These are phyloP conservation scores for Protomyces inundatus DNA, from an alignment of 1,139 yeast species.

Conservation along the genomic window DNA sequence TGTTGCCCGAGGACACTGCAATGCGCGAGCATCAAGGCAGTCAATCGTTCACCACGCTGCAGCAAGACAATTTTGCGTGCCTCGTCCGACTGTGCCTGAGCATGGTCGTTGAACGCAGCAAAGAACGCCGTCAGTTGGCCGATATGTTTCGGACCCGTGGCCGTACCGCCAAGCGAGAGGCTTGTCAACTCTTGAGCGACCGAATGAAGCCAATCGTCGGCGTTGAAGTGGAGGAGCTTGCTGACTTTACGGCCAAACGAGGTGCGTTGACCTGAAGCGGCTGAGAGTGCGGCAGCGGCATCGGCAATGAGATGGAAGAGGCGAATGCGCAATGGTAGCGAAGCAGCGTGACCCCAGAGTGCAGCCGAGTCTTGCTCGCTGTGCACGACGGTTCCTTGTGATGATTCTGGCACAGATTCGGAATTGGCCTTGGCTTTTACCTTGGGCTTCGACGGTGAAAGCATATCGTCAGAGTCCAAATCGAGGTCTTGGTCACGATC, in stretches of 20 bases:
- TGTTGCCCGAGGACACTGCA: background rate
- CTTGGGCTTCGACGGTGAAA: too few species aligned
- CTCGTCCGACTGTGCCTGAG: background rate
- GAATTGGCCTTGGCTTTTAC: too few species aligned
- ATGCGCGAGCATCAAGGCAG: background rate
- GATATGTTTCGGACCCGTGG: background rate
- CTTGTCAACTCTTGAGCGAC: background rate
- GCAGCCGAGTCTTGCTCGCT: background rate
- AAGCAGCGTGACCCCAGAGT: background rate
- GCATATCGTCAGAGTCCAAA: background rate
- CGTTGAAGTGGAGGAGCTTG: background rate
- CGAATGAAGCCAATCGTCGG: background rate
- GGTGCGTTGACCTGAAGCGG: background rate
- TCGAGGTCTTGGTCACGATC: background rate
- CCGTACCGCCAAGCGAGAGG: background rate
- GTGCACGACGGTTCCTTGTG: background rate
- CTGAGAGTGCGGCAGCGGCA: background rate
- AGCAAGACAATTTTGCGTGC: background rate
- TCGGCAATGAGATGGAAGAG: background rate
- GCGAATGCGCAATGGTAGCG: background rate
- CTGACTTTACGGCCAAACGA: background rate
- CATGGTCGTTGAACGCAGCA: background rate
- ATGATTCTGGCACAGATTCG: background rate
- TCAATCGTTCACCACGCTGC: background rate
- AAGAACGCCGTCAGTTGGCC: background rate